Base-by-base conservation (phyloP, 163 green algal genomes). In the Volvox carteri region DNA sequence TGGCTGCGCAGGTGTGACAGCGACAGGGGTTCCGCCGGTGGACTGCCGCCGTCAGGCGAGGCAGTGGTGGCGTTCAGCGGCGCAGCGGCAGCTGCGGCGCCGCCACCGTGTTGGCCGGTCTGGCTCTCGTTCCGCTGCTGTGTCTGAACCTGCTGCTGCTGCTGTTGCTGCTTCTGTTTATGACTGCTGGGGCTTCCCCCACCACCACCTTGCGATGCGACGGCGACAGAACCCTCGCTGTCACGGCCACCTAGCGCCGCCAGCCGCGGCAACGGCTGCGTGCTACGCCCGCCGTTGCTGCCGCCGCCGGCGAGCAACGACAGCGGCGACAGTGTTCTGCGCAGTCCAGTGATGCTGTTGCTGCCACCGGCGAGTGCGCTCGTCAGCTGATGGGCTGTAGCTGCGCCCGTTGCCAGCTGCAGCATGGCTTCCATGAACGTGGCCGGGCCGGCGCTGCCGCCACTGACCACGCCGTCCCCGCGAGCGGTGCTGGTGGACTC, bases 341-440 rank as follows among this genome's bases (percentile, higher is more conserved):
- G 78, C 7, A 85, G 39, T 6, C 76, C 50, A 21, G 52, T 72
- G 52, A 35, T 8, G 52, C 52, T 70, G 23, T 21, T 60, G 52
- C 52, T 23, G 18, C 70, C 70, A 28, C 28, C 37, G 21, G 50
- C 33, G 11, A 50, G 30, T 39, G 12, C 4, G 4, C 54, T 12
- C 21, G 37, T 25, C 44, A 78, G 78, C n/a, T 78, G 30, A 8
- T 73, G 19, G 21, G 81, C 23, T 72, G 33, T 58, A 54, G 41
- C 60, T 30, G 62, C 19, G 1, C 79, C 79, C 4, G 65, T 67
- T 1, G 65, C 81, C 1, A 80, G 28, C 81, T 58, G 65, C 30
- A 87, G 33, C 81, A 87, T 87, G 19, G 65, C 81, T 48, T 79
- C 81, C 30, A 87, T 78, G 46, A 87, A 79, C n/a, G 81, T 87